phyloP scores from a whole-genome alignment of 1,139 yeast genomes.

The Protomyces pachydermus region DNA sequence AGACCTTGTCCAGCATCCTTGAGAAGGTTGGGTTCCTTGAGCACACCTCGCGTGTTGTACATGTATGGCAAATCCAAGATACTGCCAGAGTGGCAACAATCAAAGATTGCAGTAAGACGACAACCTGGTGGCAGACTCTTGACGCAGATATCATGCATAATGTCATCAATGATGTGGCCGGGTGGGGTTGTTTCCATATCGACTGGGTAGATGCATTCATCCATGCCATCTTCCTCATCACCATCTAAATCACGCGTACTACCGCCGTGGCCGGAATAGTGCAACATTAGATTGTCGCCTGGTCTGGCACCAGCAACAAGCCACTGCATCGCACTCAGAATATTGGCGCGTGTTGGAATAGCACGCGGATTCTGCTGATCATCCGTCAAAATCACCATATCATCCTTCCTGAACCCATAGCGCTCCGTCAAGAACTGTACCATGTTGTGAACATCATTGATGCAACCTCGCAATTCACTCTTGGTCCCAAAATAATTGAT shows the following conservation, averaged over 20 bases:
- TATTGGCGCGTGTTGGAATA: slow-evolving; percentile 72
- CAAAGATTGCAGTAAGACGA: slow-evolving; percentile 73
- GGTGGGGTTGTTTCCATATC: slow-evolving; percentile 58
- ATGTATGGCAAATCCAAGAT: slow-evolving; percentile 83
- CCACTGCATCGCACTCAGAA: slow-evolving; percentile 87
- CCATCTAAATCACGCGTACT: slow-evolving; percentile 73
- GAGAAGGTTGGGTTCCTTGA: slow-evolving; percentile 82
- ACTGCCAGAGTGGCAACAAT: slow-evolving; percentile 92
- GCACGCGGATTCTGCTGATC: slow-evolving; percentile 64
- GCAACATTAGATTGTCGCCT: slow-evolving; percentile 49
- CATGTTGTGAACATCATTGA: slow-evolving; percentile 52
- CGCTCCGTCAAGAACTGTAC: slow-evolving; percentile 43
- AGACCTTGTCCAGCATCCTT: slow-evolving; percentile 82
- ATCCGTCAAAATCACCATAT: slow-evolving; percentile 68
- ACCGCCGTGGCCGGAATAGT: slow-evolving; percentile 93
- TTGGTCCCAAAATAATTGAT: slow-evolving; percentile 77
- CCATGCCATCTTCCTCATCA: slow-evolving; percentile 85
- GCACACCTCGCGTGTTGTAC: slow-evolving; percentile 83
- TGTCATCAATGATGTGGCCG: slow-evolving; percentile 79
- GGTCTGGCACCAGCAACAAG: slow-evolving; percentile 74
- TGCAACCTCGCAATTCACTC: slow-evolving; percentile 74
- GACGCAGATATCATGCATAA: slow-evolving; percentile 74
- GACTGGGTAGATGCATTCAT: slow-evolving; percentile 86
- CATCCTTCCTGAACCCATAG: slow-evolving; percentile 67
- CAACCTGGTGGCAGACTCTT: slow-evolving; percentile 74